phyloP scores from a whole-genome alignment of 2,329 filamentous ascomycete genomes.

The Hypomyces rosellus region DNA sequence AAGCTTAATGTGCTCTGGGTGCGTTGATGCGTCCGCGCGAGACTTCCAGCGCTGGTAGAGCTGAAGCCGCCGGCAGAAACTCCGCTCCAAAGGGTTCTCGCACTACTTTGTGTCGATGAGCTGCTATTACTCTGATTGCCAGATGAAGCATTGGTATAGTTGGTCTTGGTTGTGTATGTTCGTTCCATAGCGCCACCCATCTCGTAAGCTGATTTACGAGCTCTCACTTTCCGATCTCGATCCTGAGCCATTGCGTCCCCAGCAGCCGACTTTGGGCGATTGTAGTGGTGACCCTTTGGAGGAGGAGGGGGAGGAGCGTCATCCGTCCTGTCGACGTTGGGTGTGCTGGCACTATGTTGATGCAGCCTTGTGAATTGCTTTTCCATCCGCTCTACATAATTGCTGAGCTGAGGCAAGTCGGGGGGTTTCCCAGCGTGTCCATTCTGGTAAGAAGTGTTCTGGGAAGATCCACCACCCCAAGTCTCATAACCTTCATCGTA shows the following conservation, averaged over 20 bases:
- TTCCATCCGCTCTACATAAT: conserved; percentile 91
- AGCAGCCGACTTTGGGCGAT: conserved; percentile 55
- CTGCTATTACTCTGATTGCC: conserved; percentile 67
- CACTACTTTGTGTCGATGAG: conserved; percentile 69
- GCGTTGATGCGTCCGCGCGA: conserved; percentile 66
- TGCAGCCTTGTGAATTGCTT: conserved; percentile 69
- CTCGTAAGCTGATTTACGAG: conserved; percentile 74
- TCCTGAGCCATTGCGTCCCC: conserved; percentile 31
- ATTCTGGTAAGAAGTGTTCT: conserved; percentile 37
- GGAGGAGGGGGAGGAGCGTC: conserved; percentile 60
- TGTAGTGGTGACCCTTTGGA: conserved; percentile 46
- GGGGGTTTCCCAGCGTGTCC: conserved; percentile 41
- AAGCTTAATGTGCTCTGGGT: conserved; percentile 61
- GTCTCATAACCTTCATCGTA: conserved; percentile 57
- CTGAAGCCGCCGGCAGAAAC: conserved; percentile 85
- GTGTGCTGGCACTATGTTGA: conserved; percentile 45
- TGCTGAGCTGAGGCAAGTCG: conserved; percentile 66
- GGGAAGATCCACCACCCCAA: conserved; percentile 48
- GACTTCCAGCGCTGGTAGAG: conserved; percentile 89
- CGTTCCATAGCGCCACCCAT: conserved; percentile 65
- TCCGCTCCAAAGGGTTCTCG: conserved; percentile 88
- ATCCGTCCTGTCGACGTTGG: conserved; percentile 34
- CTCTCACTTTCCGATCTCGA: conserved; percentile 44
- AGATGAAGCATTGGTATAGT: conserved; percentile 69
- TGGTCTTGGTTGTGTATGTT: conserved; percentile 85